phyloP scores from a whole-genome alignment of 164 flowering plant species.

The Litsea cubeba region DNA sequence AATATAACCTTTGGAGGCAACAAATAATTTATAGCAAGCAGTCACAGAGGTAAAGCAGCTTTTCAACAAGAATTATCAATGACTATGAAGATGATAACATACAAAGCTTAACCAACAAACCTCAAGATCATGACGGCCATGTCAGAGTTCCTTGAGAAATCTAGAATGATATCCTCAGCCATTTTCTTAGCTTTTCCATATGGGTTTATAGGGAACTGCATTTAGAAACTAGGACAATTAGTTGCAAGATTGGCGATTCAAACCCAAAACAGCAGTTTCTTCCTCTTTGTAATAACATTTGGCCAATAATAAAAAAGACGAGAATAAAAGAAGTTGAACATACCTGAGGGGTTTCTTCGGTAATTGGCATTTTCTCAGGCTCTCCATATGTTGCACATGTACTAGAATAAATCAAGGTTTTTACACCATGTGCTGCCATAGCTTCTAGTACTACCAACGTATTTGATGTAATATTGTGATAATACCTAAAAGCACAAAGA shows the following conservation, averaged over 20 bases:
- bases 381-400: constrained; percentile 89
- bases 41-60: background rate
- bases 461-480: constrained; percentile 96
- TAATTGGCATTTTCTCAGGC: constrained; percentile 93
- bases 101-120: constrained; percentile 28
- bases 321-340: background rate
- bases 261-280: background rate
- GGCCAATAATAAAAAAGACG: background rate
- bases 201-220: constrained; percentile 88
- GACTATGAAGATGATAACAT: background rate
- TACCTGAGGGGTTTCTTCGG: constrained; percentile 96
- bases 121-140: constrained; percentile 98
- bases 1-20: background rate
- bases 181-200: constrained; percentile 99
- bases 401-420: constrained; percentile 83
- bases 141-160: constrained; percentile 75
- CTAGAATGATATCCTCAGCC: constrained; percentile 95
- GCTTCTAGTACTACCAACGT: constrained; percentile 84
- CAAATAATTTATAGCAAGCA: background rate
- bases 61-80: background rate
- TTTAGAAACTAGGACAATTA: constrained; percentile 1
- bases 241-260: constrained; percentile 3
- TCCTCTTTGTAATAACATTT: background rate
- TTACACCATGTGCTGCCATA: constrained; percentile 79
- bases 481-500: constrained; percentile 50